Percentiles rank a stretch among this genome's conserved stretches.
phyloP scores from a whole-genome alignment of 2,329 filamentous ascomycete genomes.

The Phoma sp. region DNA sequence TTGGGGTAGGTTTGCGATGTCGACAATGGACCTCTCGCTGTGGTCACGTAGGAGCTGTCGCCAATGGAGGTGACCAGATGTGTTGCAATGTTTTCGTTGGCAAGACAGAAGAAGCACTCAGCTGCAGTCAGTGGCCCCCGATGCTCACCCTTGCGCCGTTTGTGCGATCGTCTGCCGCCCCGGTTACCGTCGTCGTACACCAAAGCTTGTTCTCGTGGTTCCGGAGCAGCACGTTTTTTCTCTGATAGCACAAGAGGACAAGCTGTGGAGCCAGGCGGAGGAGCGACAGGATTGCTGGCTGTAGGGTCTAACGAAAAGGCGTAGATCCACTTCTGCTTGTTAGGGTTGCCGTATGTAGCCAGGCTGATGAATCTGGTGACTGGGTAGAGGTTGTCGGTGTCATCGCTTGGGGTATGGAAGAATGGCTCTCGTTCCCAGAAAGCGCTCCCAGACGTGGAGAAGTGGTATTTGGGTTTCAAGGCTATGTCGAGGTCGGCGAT shows the following conservation, averaged over 20 bases:
- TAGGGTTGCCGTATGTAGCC: slow-evolving; percentile 75
- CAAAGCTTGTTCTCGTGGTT: slow-evolving; percentile 44
- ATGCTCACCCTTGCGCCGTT: slow-evolving; percentile 46
- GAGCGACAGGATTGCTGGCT: slow-evolving; percentile 64
- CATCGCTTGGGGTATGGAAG: slow-evolving; percentile 67
- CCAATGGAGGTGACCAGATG: slow-evolving; percentile 93
- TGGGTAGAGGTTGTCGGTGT: slow-evolving; percentile 60
- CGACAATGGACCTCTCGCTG: slow-evolving; percentile 87
- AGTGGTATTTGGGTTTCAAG: slow-evolving; percentile 91
- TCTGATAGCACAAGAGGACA: slow-evolving; percentile 71
- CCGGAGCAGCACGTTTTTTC: slow-evolving; percentile 64
- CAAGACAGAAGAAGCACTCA: slow-evolving; percentile 94
- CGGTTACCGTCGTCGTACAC: slow-evolving; percentile 47
- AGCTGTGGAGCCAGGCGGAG: slow-evolving; percentile 75
- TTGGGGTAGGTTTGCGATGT: slow-evolving; percentile 73
- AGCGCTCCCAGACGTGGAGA: slow-evolving; percentile 72
- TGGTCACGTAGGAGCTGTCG: slow-evolving; percentile 86
- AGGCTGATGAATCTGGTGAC: slow-evolving; percentile 92
- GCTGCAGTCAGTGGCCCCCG: slow-evolving; percentile 62
- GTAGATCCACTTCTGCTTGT: slow-evolving; percentile 82
- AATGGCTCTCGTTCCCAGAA: slow-evolving; percentile 96
- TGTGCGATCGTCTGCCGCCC: slow-evolving; percentile 49
- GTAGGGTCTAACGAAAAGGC: slow-evolving; percentile 70
- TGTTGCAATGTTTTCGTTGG: slow-evolving; percentile 80
- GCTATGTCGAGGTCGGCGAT: slow-evolving; percentile 79